Percentiles rank a stretch among this genome's conserved stretches.
Conservation (phyloP, 2,329 filamentous ascomycete genomes). For the Aspergillus sclerotialis region DNA sequence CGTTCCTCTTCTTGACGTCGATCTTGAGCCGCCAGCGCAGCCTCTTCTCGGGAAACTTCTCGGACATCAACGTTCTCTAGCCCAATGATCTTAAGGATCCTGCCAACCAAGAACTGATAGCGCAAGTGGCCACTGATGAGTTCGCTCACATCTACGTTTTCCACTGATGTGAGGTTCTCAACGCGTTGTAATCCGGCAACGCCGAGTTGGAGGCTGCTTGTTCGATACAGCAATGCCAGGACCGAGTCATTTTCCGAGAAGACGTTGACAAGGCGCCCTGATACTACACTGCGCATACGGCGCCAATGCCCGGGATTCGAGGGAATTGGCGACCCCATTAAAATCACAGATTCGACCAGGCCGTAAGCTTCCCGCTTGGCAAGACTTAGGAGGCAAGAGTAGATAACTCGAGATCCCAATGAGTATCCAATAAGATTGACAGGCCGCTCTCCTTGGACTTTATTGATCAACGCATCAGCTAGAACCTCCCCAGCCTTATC, state of each 20-base stretch:
- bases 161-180: constrained; percentile 43
- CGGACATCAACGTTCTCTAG: constrained; percentile 58
- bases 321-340: constrained; percentile 75
- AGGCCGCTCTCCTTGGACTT: constrained; percentile 71
- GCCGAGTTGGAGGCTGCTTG: constrained; percentile 73
- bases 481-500: constrained; percentile 75
- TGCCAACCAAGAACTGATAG: constrained; percentile 62
- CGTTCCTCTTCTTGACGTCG: constrained; percentile 32
- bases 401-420: constrained; percentile 74
- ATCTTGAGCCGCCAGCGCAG: constrained; percentile 33
- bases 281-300: constrained; percentile 67
- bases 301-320: constrained; percentile 68
- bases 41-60: constrained; percentile 38
- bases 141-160: constrained; percentile 62
- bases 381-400: constrained; percentile 68
- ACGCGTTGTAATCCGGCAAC: constrained; percentile 77
- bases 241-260: constrained; percentile 84
- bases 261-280: constrained; percentile 77
- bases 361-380: constrained; percentile 76
- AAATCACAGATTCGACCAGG: constrained; percentile 71
- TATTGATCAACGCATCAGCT: constrained; percentile 75
- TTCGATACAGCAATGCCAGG: constrained; percentile 78
- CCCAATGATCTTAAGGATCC: constrained; percentile 59
- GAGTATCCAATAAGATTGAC: constrained; percentile 78
- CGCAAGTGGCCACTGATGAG: constrained; percentile 62